Base-by-base conservation (phyloP, 495 filamentous ascomycete genomes). In the Aspergillus ostianus region DNA sequence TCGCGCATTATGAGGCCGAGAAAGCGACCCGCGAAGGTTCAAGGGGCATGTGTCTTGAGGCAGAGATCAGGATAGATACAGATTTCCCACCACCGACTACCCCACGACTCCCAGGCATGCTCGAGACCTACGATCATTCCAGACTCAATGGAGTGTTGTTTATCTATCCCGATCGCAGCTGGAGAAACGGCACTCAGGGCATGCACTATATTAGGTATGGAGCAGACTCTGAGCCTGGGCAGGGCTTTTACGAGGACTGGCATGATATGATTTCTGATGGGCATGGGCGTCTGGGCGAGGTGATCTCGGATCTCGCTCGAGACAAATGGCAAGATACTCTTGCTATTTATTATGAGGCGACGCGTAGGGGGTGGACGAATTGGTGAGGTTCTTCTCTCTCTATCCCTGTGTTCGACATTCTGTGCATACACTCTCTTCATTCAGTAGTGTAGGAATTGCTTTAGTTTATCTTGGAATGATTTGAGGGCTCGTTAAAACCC, bases 1-100 rank as follows among this genome's bases (percentile, higher is more conserved):
- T 55, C 12, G 53, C 53, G 27, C 53, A 55, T 27, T 55, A 55
- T 13, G 41, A 55, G 27, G 53, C 53, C 13, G 53, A 55, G 41
- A 55, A 55, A 27, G 53, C 41, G 4, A 18, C 18, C 19, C 53
- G 53, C 20, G 53, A 46, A 41, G 19, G 7, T 4, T 47, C 36
- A 0, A 26, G 2, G 21, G 27, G 27, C 32, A 47, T 55, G 53
- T n/a, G 36, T 27, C 18, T 26, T 17, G 53, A 55, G 17, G 53
- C 53, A 47, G 36, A 55, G 18, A 23, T 46, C 32, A 47, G 53
- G 41, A 18, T 55, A 15, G 53, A 55, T 17, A 46, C 53, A 12
- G 36, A 47, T 17, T 26, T 27, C 20, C 53, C 53, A 18, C 53
- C 41, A 15, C 53, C 53, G 8, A 26, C 30, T 15, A 55, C 36